Base-by-base conservation (phyloP, 2,329 filamentous ascomycete species). In the Microascus cirrosus region DNA sequence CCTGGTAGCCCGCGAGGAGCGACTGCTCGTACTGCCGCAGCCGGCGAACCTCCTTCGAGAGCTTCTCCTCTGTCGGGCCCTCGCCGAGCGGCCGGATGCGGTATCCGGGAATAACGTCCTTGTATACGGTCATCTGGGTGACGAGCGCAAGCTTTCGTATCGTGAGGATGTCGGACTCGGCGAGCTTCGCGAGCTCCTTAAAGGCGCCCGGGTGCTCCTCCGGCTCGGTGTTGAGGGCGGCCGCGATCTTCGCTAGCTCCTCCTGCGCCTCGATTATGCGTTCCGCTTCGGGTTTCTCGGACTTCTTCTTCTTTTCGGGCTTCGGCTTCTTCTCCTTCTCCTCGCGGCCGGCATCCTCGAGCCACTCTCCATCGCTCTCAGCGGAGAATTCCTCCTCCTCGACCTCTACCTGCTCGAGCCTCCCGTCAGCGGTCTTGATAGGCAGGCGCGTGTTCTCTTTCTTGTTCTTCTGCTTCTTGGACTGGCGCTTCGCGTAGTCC, bases 21-120 rank as follows among this genome's bases (percentile, higher is more conserved):
- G 89, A 83, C 70, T 96, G 91, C 70, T 99, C 94, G 69, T 92
- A 99, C 52, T 83, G 78, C 58, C 92, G 83, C 61, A 96, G 73
- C 63, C 84, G 87, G 67, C 87, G 85, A 36, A 97, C 90, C 32
- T 97, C 94, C 69, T 96, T 96, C 5, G 92, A 96, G 1, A 97
- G 75, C 70, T 95, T 95, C 62, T 86, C 86, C 59, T 82, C 81
- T 67, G 86, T 79, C 52, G 86, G 84, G 35, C 90, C 87, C 60
- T 95, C 90, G 1, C 81, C 77, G 3, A 90, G 75, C 1, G 90
- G 88, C 20, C 94, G 86, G 75, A 99, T 97, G 60, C 94, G 82
- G 70, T 99, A 99, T 24, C 94, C 94, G 0, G 94, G 94, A 60
- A 99, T 97, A 53, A 96, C 82, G 71, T 97, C 94, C 70, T 93